Conservation (phyloP, 495 filamentous ascomycete species). For the Penicillium canariense region DNA sequence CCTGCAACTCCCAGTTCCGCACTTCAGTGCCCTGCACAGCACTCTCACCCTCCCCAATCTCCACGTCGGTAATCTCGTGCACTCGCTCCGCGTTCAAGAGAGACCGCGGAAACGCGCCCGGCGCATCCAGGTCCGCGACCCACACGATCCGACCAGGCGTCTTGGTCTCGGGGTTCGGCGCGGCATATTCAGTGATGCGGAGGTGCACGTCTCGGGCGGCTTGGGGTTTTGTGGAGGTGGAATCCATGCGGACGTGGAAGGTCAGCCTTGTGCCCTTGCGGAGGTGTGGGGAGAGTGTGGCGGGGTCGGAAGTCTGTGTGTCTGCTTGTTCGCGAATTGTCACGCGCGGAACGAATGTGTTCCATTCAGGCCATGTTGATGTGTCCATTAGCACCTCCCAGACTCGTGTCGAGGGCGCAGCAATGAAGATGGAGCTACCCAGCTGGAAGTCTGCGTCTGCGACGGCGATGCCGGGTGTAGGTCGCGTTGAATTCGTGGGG, state of each 20-base stretch:
- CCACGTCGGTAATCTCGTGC: slow-evolving; percentile 38
- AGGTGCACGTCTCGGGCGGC: slow-evolving; percentile 23
- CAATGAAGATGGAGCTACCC: slow-evolving; percentile 35
- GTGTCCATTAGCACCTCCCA: slow-evolving; percentile 40
- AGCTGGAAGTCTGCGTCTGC: slow-evolving; percentile 30
- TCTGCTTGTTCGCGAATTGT: slow-evolving; percentile 37
- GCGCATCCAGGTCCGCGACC: slow-evolving; percentile 25
- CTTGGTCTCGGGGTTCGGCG: slow-evolving; percentile 23
- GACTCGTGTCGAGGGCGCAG: slow-evolving; percentile 32
- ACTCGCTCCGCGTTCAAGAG: slow-evolving; percentile 40
- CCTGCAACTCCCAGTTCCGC: slow-evolving; percentile 45
- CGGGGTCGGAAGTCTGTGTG: slow-evolving; percentile 8
- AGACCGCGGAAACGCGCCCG: slow-evolving; percentile 26
- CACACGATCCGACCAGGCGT: slow-evolving; percentile 38
- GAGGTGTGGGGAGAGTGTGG: slow-evolving; percentile 27
- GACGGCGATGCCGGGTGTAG: slow-evolving; percentile 35
- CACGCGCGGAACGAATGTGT: slow-evolving; percentile 41
- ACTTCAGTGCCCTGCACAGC: slow-evolving; percentile 28
- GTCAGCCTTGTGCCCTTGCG: slow-evolving; percentile 37
- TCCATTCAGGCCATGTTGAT: slow-evolving; percentile 45
- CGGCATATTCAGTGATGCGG: slow-evolving; percentile 28
- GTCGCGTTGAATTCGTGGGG: slow-evolving; percentile 25
- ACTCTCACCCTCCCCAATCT: slow-evolving; percentile 5
- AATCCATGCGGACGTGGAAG: slow-evolving; percentile 46
- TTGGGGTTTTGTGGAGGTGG: slow-evolving; percentile 29